Conservation (phyloP, 495 filamentous ascomycete species). For the Rostrohypoxylon terebratum region DNA sequence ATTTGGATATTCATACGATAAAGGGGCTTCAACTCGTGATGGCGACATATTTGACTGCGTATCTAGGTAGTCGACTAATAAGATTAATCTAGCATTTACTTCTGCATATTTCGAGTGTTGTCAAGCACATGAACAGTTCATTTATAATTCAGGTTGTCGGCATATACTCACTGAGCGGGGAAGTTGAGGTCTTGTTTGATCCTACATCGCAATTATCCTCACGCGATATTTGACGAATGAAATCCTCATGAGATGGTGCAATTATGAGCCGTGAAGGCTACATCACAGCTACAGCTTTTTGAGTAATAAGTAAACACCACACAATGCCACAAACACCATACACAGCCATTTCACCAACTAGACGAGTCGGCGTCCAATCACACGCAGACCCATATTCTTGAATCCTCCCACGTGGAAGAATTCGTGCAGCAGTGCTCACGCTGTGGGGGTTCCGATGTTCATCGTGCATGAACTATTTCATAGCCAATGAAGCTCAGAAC, state of each 20-base stretch:
- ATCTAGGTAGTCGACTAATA: background rate
- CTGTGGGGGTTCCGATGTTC: too few species aligned
- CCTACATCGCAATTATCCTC: background rate
- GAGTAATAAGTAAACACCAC: background rate
- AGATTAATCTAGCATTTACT: background rate
- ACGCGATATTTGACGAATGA: slow-evolving; percentile 11
- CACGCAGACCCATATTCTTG: background rate
- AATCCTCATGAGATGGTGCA: slow-evolving; percentile 33
- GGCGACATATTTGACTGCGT: slow-evolving; percentile 14
- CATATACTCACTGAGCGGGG: slow-evolving; percentile 23
- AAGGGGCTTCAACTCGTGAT: slow-evolving; percentile 7
- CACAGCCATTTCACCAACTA: background rate
- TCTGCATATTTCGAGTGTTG: background rate
- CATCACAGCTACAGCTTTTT: background rate
- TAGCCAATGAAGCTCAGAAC: too few species aligned
- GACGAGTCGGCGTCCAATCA: background rate
- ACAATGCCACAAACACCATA: background rate
- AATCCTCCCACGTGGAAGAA: background rate
- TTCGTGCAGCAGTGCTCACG: background rate
- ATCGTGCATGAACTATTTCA: too few species aligned
- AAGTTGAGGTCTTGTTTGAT: slow-evolving; percentile 10
- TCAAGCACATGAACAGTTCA: background rate
- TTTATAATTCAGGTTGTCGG: background rate
- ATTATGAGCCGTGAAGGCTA: slow-evolving; percentile 30
- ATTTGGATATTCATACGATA: slow-evolving; percentile 31